A percentile compares a stretch with the other conserved stretches of the same genome.
Evolutionary conservation across 1,139 yeast species (phyloP).

Genomic region (Hyphopichia buzzinii): DNA sequence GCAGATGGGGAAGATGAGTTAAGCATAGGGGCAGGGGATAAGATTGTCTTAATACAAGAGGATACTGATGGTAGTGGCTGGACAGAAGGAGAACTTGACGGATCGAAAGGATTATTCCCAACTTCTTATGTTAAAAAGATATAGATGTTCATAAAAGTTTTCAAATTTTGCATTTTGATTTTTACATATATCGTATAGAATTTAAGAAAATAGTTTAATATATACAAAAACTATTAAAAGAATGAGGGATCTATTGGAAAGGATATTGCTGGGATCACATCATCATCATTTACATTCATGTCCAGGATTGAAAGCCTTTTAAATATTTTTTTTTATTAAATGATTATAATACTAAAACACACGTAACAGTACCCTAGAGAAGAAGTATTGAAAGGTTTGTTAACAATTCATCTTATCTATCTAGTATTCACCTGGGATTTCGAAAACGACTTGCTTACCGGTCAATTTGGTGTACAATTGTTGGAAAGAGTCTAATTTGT

Average conservation of each 20-base stretch:
- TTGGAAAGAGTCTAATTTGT: conserved; percentile 99
- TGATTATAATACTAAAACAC: conserved; percentile 8
- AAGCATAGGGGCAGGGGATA: conserved; percentile 70
- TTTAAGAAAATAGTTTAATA: neutral
- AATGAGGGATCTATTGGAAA: neutral
- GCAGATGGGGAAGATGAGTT: conserved; percentile 87
- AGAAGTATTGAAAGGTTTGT: conserved; percentile 1
- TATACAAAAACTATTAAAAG: neutral
- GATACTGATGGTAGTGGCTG: conserved; percentile 91
- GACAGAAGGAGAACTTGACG: conserved; percentile 89
- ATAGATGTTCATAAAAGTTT: conserved; percentile 10
- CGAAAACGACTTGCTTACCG: conserved; percentile 99
- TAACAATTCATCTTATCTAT: neutral
- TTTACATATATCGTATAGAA: neutral
- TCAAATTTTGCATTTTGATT: neutral
- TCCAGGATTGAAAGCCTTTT: no score
- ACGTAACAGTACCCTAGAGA: conserved; percentile 4
- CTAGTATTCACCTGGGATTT: conserved; percentile 75
- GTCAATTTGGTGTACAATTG: conserved; percentile 97
- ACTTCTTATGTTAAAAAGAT: conserved; percentile 61
- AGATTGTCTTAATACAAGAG: conserved; percentile 58
- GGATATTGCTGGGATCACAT: no score
- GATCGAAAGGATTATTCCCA: conserved; percentile 76
- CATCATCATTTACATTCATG: no score
- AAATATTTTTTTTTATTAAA: conserved; percentile 2